Conservation (phyloP, 2,329 filamentous ascomycete species). For the Teratosphaeria epicoccoides region DNA sequence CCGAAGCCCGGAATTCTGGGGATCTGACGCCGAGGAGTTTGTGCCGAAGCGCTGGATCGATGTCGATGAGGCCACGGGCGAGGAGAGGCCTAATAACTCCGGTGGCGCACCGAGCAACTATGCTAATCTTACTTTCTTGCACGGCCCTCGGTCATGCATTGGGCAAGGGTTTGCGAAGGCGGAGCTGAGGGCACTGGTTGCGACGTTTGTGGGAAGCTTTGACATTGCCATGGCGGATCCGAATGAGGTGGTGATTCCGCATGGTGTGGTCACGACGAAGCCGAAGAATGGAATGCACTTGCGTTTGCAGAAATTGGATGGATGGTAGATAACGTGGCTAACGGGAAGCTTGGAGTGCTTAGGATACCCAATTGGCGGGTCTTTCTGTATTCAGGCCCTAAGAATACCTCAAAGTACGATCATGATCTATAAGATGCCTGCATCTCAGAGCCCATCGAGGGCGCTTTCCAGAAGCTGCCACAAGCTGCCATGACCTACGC, state of each 20-base stretch:
- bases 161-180: conserved; percentile 20
- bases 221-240: conserved; percentile 12
- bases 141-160: conserved; percentile 26
- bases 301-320: conserved; percentile 1
- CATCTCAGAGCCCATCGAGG: too few relatives aligned
- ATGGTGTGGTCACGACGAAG: conserved; percentile 13
- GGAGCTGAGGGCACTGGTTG: conserved; percentile 19
- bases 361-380: too few relatives aligned
- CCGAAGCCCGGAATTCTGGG: conserved; percentile 33
- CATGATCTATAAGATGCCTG: too few relatives aligned
- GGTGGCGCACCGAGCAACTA: conserved; percentile 30
- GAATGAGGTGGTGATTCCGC: conserved; percentile 10
- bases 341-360: too few relatives aligned
- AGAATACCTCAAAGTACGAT: too few relatives aligned
- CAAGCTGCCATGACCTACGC: too few relatives aligned
- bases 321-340: too few relatives aligned
- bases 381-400: too few relatives aligned
- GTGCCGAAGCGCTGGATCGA: conserved; percentile 38
- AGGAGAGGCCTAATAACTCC: conserved; percentile 25
- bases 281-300: conserved; percentile 10
- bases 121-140: conserved; percentile 34
- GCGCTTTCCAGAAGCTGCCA: too few relatives aligned
- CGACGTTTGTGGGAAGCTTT: conserved; percentile 15
- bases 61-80: conserved; percentile 3
- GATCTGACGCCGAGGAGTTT: conserved; percentile 31